These are phyloP conservation scores for Waltergamsia citrina DNA, from an alignment of 2,329 filamentous ascomycete genomes.

Conservation along the genomic window DNA sequence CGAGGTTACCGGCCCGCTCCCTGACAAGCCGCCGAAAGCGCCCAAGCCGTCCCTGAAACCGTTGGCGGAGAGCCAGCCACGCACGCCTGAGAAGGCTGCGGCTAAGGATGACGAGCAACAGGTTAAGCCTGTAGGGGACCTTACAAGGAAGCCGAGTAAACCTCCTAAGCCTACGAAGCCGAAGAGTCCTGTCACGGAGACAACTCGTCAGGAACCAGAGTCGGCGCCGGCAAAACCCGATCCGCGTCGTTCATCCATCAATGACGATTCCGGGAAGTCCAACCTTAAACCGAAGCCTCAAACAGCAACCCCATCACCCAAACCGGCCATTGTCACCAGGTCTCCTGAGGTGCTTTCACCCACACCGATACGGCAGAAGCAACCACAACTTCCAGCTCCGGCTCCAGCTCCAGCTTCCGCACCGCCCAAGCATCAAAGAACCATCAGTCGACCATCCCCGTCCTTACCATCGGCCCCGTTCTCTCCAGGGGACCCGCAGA, in stretches of 20 bases:
- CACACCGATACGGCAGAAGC: slow-evolving; percentile 20
- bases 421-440: slow-evolving; percentile 12
- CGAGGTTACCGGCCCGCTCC: background rate
- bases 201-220: too few relatives aligned
- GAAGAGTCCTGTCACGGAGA: background rate
- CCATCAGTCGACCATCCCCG: slow-evolving; percentile 8
- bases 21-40: background rate
- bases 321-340: background rate
- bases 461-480: slow-evolving; percentile 6
- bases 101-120: background rate
- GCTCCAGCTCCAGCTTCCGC: too few relatives aligned
- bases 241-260: background rate
- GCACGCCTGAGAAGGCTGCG: background rate
- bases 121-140: background rate
- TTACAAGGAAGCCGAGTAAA: slow-evolving; percentile 1
- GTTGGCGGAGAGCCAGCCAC: background rate
- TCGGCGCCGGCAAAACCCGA: background rate
- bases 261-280: too few relatives aligned
- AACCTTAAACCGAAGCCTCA: slow-evolving; percentile 4
- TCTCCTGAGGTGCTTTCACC: slow-evolving; percentile 16
- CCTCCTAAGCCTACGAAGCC: background rate
- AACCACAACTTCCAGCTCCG: slow-evolving; percentile 15
- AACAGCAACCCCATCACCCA: slow-evolving; percentile 6
- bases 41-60: slow-evolving; percentile 2
- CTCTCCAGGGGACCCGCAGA: slow-evolving; percentile 15